These are phyloP conservation scores for Geotrichum citri-aurantii DNA, from an alignment of 1,139 yeast species.

Conservation along the genomic window DNA sequence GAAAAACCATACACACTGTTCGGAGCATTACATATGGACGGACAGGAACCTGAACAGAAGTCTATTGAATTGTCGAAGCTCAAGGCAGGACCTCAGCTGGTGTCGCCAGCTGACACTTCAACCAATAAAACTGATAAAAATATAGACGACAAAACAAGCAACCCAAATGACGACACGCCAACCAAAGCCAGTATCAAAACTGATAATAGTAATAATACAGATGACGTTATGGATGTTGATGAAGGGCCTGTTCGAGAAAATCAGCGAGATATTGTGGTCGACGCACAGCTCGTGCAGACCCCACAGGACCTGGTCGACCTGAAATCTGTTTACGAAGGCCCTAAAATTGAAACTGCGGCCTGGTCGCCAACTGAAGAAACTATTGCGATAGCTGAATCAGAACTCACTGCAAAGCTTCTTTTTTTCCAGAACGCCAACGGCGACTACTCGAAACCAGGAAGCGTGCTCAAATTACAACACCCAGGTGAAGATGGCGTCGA, in stretches of 20 bases:
- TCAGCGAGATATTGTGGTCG: conserved; percentile 13
- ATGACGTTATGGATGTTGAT: conserved; percentile 16
- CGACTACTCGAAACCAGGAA: conserved; percentile 4
- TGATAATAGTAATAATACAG: conserved; percentile 3
- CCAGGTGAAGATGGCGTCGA: conserved; percentile 20
- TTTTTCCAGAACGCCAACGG: conserved; percentile 9
- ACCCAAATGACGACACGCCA: neutral
- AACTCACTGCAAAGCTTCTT: conserved; percentile 13
- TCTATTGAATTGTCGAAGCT: neutral
- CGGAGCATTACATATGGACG: conserved; percentile 34
- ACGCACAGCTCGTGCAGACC: conserved; percentile 10
- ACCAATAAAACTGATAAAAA: neutral
- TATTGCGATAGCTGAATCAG: conserved; percentile 23
- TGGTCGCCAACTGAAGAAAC: conserved; percentile 25
- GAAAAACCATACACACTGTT: conserved; percentile 35
- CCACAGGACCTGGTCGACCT: conserved; percentile 14
- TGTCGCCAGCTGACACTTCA: neutral
- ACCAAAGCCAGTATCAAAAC: neutral
- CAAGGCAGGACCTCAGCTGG: conserved; percentile 1
- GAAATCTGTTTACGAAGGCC: conserved; percentile 14
- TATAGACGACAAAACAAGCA: neutral
- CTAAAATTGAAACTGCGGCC: conserved; percentile 23
- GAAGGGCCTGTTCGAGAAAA: conserved; percentile 1
- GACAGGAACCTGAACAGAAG: conserved; percentile 23
- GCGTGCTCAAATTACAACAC: conserved; percentile 11